Base-by-base conservation (phyloP, 176 grass and related monocot species). In the Ananas comosus region DNA sequence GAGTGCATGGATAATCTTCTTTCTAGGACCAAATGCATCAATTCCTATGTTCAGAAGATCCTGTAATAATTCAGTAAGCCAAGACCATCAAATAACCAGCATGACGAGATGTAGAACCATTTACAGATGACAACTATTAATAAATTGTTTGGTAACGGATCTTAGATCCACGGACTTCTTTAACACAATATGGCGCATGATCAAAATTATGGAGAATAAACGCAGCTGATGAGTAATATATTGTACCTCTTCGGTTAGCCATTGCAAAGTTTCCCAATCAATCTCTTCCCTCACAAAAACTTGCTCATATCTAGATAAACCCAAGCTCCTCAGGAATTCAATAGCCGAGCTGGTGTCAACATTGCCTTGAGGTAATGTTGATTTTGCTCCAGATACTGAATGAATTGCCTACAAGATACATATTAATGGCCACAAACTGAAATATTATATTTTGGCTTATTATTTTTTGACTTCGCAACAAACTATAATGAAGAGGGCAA, bases 171-270 rank as follows among this genome's bases (percentile, higher is more conserved):
- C 70, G 23, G 13, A 53, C n/a, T 29, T 29, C 53, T 72, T 13
- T 11, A 70, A 27, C 49, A 70, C 3, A 72, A 28, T 57, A 72
- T n/a, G 53, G 12, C 7, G 54, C 23, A 58, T 52, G 10, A 17
- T 56, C 48, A 53, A 14, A 74, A 47, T n/a, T 23, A 74, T 18
- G 24, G 12, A 74, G n/a, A 74, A 48, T 14, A 72, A 64, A 48
- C 47, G 49, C 53, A 74, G 33, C 49, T 18, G n/a, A 58, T 10
- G 24, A 71, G 29, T 12, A n/a, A 63, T 63, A 64, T 58, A 51
- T 48, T 65, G 48, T 88, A 96, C 93, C 93, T 92, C 93, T 85
- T 96, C 93, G 50, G 89, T 90, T 64, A 96, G 79, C 81, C 83
- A 92, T 64, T 92, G 85, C 65, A 96, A 85, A 61, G 93, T 82